phyloP scores from a whole-genome alignment of 1,139 yeast genomes.

The Yamadazyma epiphylla region DNA sequence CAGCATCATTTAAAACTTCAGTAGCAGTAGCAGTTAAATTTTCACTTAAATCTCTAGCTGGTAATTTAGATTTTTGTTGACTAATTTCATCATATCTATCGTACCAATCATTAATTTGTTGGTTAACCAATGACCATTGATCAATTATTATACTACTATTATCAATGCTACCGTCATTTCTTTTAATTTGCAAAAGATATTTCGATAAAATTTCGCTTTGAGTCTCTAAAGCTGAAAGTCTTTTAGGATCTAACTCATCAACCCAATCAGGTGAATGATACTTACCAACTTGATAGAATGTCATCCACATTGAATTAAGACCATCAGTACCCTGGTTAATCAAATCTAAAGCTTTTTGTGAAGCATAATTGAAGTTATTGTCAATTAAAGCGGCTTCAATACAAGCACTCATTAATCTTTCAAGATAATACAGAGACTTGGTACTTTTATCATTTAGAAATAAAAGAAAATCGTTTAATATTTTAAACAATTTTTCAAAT shows the following conservation, averaged over 20 bases:
- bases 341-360: slow-evolving; percentile 29
- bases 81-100: slow-evolving; percentile 7
- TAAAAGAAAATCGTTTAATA: slow-evolving; percentile 37
- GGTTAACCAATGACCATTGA: slow-evolving; percentile 36
- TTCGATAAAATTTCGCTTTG: slow-evolving; percentile 50
- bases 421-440: slow-evolving; percentile 17
- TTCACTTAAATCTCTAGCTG: slow-evolving; percentile 9
- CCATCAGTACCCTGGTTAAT: slow-evolving; percentile 17
- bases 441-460: slow-evolving; percentile 14
- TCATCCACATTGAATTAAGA: slow-evolving; percentile 50
- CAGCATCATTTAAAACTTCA: slow-evolving; percentile 31
- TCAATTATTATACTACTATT: slow-evolving; percentile 26
- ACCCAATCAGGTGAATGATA: slow-evolving; percentile 50
- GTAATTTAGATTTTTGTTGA: slow-evolving; percentile 2
- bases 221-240: slow-evolving; percentile 21
- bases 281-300: slow-evolving; percentile 61
- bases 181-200: slow-evolving; percentile 23
- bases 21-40: slow-evolving; percentile 17
- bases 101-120: slow-evolving; percentile 22
- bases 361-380: slow-evolving; percentile 53
- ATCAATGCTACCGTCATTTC: slow-evolving; percentile 18
- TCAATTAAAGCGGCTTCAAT: slow-evolving; percentile 56
- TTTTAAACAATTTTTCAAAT: slow-evolving; percentile 36
- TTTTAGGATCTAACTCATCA: slow-evolving; percentile 17
- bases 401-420: slow-evolving; percentile 45